Evolutionary conservation across 768 basidiomycete species (phyloP), one percentile per base, ranked within the genome.

Genomic region (Hemileccinum rubropunctum): DNA sequence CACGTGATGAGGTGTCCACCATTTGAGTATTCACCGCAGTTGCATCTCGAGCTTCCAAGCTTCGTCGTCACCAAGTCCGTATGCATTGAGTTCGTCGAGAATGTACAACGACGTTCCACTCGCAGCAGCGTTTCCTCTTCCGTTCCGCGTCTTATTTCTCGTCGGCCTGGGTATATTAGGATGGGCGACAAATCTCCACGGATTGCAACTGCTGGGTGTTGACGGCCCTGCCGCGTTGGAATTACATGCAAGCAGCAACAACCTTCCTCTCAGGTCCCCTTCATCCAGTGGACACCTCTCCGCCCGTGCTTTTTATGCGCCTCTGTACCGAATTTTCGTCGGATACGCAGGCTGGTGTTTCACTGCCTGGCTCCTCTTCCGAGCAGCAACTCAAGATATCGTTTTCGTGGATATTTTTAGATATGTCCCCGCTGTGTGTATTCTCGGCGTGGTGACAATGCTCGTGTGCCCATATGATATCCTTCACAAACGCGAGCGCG

Each of bases 181-280:
- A 54, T 99, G 95, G 94, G 93, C 93, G 0, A 83, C 86, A 30
- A 99, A 98, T 68, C 71, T 98, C 7, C 95, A 98, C 67, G 81
- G 88, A 42, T 82, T 98, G 40, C 75, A 85, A 55, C 57, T 76
- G 11, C 73, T 86, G 14, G 85, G 88, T 18, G 70, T 98, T 35
- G 93, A 99, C 66, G 82, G 81, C 0, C 73, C 79, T 13, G 68
- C 75, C 54, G 83, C 83, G 4, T 76, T 99, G 64, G 89, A 90
- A 61, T 71, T 93, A 21, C 58, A 65, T 15, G 14, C 55, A 20
- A 36, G 23, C 32, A 49, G 18, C 18, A 18, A 26, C 15, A 26
- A 42, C 36, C 56, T 68, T 14, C 64, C 63, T 40, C 58, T 58
- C 20, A 50, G 53, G 30, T 63, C 66, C 4, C 34, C 50, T 8